Base-by-base conservation (phyloP, 495 filamentous ascomycete genomes). In the Penicillium cataractarum region DNA sequence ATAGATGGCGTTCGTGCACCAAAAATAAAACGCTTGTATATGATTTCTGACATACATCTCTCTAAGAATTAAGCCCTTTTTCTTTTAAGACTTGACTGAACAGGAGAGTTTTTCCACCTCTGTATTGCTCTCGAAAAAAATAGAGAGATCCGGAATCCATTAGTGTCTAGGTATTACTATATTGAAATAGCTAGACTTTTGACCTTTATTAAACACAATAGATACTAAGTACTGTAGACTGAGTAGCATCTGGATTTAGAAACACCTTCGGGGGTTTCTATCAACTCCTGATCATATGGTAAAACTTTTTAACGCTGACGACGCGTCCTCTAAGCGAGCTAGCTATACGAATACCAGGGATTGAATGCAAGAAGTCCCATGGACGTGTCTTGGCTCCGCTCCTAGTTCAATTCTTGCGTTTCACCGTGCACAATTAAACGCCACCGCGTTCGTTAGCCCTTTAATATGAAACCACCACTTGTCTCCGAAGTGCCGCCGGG, bases 1-100 rank as follows among this genome's bases (percentile, higher is more conserved):
- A 71, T 73, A 67, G 54, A 67, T 63, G 71, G 66, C 68, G 70
- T 72, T 72, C 48, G 65, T 54, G 65, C 21, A 64, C 60, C 57
- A 51, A 72, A 72, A 72, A 68, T 37, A 52, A 56, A 57, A 26
- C 46, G 24, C 37, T 62, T 65, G 64, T 70, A 60, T 66, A 70
- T 68, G 39, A 55, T 49, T 60, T 69, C 31, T 32, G 24, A 58
- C 46, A 50, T 24, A 22, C 22, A 12, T 48, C 12, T 26, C 21
- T 9, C 21, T 15, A 12, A 4, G 9, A 48, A 48, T 6, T 12
- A 42, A n/a, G n/a, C n/a, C n/a, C n/a, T n/a, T n/a, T n/a, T 19
- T 19, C n/a, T 21, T 42, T 21, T 7, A 17, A 12, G 7, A 10
- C 33, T 35, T 9, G 1, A 12, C 33, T 12, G 33, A 35, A 35